These are phyloP conservation scores for Apiotrichum sp. DNA, from an alignment of 1,284 basidiomycete species.

Conservation along the genomic window DNA sequence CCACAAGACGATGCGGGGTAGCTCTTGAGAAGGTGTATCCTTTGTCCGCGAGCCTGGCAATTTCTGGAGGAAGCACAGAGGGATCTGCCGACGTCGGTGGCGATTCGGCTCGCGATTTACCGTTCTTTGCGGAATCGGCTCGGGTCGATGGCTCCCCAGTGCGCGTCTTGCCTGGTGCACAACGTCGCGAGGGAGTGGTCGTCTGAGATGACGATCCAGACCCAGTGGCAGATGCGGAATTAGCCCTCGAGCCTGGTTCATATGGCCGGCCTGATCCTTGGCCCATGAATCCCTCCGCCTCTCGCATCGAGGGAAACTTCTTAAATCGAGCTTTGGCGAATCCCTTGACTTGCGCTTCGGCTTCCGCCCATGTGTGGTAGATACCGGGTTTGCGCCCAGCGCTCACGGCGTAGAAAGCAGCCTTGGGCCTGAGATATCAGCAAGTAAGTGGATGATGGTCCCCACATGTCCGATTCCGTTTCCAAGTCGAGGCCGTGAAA, in stretches of 20 bases:
- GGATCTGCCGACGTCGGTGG: slow-evolving; percentile 2
- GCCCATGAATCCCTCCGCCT: slow-evolving; percentile 29
- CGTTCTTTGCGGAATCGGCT: background rate
- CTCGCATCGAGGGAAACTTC: slow-evolving; percentile 36
- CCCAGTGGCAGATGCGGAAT: background rate
- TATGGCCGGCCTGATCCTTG: background rate
- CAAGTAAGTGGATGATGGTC: too few species aligned
- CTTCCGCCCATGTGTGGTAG: slow-evolving; percentile 42
- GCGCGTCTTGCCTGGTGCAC: too few species aligned
- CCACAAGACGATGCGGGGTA: slow-evolving; percentile 30
- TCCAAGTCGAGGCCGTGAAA: too few species aligned
- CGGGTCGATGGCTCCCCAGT: background rate
- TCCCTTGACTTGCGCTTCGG: slow-evolving; percentile 40
- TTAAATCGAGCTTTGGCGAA: slow-evolving; percentile 36
- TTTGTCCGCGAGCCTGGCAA: slow-evolving; percentile 16
- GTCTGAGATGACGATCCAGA: background rate
- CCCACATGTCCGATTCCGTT: too few species aligned
- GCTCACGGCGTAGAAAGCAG: slow-evolving; percentile 41
- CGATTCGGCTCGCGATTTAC: background rate
- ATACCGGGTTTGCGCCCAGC: slow-evolving; percentile 36
- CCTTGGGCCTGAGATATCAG: slow-evolving; percentile 33
- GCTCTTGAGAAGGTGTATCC: slow-evolving; percentile 30
- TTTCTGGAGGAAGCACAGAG: slow-evolving; percentile 11
- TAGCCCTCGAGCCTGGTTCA: background rate
- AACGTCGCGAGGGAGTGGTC: too few species aligned